Percentiles rank a stretch among this genome's conserved stretches.
phyloP scores from a whole-genome alignment of 2,329 filamentous ascomycete genomes.

The Botryotinia narcissicola region DNA sequence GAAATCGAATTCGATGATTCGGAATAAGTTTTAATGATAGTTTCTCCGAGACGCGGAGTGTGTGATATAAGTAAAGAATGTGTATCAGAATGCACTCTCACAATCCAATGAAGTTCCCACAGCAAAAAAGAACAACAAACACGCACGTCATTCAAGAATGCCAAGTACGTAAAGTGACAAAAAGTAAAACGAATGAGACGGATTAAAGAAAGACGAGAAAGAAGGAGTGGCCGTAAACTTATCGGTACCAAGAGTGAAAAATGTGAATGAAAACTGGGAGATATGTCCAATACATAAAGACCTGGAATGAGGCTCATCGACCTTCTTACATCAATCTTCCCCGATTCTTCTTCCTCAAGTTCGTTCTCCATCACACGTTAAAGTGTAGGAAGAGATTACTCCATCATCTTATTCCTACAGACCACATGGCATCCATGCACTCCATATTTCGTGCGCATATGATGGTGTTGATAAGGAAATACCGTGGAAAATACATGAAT shows the following conservation, averaged over 20 bases:
- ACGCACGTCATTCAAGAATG: not conserved
- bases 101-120: not conserved
- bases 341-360: not conserved
- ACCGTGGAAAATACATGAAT: not conserved
- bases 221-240: not conserved
- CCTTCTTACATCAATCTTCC: not conserved
- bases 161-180: not conserved
- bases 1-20: not conserved
- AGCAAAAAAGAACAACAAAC: not conserved
- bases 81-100: not conserved
- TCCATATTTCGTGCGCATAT: not conserved
- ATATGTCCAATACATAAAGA: not conserved
- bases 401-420: not conserved
- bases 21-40: not conserved
- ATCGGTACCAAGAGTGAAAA: not conserved
- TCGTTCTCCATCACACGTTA: not conserved
- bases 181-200: not conserved
- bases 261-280: not conserved
- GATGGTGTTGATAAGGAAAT: not conserved
- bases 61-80: slow-evolving; percentile 4
- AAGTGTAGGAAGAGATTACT: not conserved
- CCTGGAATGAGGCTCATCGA: not conserved
- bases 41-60: not conserved
- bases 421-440: not conserved
- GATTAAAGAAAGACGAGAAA: slow-evolving; percentile 3